phyloP scores from a whole-genome alignment of 331 rosid genomes.

The Rhamnella rubrinervis region DNA sequence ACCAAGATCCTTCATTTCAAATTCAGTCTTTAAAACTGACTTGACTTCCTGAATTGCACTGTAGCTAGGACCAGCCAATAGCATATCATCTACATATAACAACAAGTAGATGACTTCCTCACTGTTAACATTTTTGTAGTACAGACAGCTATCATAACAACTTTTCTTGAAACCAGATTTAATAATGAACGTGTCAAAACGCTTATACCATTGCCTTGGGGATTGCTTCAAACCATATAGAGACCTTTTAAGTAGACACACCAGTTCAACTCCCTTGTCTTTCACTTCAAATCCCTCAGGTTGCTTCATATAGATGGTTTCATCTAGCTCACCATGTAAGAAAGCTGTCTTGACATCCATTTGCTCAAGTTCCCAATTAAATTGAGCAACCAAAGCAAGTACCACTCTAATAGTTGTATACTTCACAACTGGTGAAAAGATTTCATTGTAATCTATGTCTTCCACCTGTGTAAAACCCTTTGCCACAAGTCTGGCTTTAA shows the following conservation, averaged over 20 bases:
- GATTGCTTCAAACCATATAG: neutral
- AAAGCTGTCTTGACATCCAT: neutral
- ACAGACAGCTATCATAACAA: neutral
- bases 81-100: neutral
- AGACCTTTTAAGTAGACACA: neutral
- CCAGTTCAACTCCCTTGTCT: neutral
- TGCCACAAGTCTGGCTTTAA: neutral
- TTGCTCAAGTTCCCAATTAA: neutral
- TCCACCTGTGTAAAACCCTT: neutral
- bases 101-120: neutral
- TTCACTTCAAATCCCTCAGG: neutral
- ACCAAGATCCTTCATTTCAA: neutral
- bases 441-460: too few species aligned
- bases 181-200: neutral
- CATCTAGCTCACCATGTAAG: neutral
- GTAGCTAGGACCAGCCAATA: neutral
- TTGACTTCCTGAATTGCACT: neutral
- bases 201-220: too few species aligned
- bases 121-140: neutral
- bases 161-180: neutral
- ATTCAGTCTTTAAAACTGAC: neutral
- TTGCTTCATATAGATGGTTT: too few species aligned
- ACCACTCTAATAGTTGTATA: neutral
- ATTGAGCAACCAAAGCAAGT: neutral
- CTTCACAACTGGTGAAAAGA: neutral